Conservation (phyloP, 495 filamentous ascomycete genomes). For the Neurospora sp. region DNA sequence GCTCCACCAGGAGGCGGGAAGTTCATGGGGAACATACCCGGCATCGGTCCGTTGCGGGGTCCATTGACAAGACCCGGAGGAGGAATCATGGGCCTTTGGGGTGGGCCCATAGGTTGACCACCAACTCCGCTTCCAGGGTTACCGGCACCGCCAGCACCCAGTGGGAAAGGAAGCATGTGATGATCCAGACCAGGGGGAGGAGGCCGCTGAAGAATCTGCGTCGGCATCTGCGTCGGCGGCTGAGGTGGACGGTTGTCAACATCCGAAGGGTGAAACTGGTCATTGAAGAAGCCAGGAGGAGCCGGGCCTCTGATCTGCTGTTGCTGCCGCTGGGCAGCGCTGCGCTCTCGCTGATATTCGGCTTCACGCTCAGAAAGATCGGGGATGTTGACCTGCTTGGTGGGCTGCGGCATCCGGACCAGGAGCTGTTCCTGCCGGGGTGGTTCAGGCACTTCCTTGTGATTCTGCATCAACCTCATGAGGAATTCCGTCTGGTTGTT, state of each 20-base stretch:
- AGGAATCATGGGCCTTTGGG: slow-evolving; percentile 38
- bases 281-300: slow-evolving; percentile 33
- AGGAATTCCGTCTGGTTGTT: slow-evolving; percentile 45
- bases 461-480: slow-evolving; percentile 44
- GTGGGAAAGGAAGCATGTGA: slow-evolving; percentile 38
- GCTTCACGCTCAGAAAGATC: slow-evolving; percentile 30
- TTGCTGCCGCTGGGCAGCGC: slow-evolving; percentile 15
- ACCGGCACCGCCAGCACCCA: slow-evolving; percentile 16
- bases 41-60: slow-evolving; percentile 31
- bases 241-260: slow-evolving; percentile 22
- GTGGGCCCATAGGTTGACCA: slow-evolving; percentile 28
- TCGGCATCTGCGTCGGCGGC: slow-evolving; percentile 34
- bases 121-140: slow-evolving; percentile 1
- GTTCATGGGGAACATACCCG: slow-evolving; percentile 38
- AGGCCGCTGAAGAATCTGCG: slow-evolving; percentile 45
- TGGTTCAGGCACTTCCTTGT: slow-evolving; percentile 30
- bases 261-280: slow-evolving; percentile 31
- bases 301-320: slow-evolving; percentile 15
- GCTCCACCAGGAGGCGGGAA: slow-evolving; percentile 27
- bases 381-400: slow-evolving; percentile 17
- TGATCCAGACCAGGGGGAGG: slow-evolving; percentile 41
- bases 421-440: slow-evolving; percentile 31
- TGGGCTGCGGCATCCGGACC: slow-evolving; percentile 19
- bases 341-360: slow-evolving; percentile 30
- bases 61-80: slow-evolving; percentile 39